Base-by-base conservation (phyloP, 2,329 filamentous ascomycete genomes). In the Colletotrichum incanum region DNA sequence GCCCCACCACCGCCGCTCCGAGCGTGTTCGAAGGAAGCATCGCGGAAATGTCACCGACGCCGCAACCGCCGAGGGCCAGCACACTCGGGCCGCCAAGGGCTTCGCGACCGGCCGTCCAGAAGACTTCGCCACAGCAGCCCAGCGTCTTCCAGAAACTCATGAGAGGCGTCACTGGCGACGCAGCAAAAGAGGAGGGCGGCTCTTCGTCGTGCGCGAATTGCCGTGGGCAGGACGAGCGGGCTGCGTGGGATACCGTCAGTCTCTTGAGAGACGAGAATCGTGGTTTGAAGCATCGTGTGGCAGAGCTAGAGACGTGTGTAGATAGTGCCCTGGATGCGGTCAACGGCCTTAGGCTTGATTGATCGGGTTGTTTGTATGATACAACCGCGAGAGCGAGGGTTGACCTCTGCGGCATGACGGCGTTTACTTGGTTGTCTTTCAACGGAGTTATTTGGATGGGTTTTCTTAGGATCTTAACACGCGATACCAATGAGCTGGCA, bases 181-280 rank as follows among this genome's bases (percentile, higher is more conserved):
- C 74, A 23, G 75, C 74, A 26, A 76, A 76, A 43, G 76, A 78
- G 45, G 59, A 78, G 60, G 77, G 79, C 41, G 73, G 8, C 66
- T 72, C 12, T 67, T 73, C 31, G 79, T 78, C 49, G 77, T 92
- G 90, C 75, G 76, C 79, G 43, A 92, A 91, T 76, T 92, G 91
- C 78, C 80, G 84, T 65, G 90, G 90, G 16, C 86, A 87, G 75
- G 87, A 89, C 64, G 84, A 87, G 16, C 89, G 88, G 74, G 84
- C 90, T 47, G 90, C 90, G 5, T 92, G 90, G 90, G 87, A 92
- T 76, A 91, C 90, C 5, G 90, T 91, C n/a, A 85, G 86, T 64
- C 74, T 91, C 58, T 80, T 92, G 71, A 84, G 89, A 49, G 88
- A 89, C 58, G 91, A 93, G 82, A 93, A 93, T 75, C 87, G 84